Evolutionary conservation across 768 basidiomycete genomes (phyloP), one percentile per base, ranked within the genome.

Genomic region (Terana coerulea): DNA sequence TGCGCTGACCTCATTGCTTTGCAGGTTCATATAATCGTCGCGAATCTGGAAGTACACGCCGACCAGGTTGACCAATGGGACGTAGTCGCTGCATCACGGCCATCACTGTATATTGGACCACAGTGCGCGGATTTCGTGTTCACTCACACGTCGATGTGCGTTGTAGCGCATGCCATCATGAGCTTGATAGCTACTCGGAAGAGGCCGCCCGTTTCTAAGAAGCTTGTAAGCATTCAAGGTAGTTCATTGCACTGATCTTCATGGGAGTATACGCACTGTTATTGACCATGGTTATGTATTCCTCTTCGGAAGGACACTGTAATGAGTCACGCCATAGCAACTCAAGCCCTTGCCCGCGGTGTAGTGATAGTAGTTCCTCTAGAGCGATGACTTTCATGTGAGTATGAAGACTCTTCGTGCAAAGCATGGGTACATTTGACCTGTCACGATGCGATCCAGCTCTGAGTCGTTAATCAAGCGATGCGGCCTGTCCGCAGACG

Each of bases 11-110:
- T 94, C 83, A 15, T 79, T 78, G 42, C 89, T 91, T 61, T 95
- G 86, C 22, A 98, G 71, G 61, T 98, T 98, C 89, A 95, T 92
- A 40, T 94, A 88, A 66, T 98, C 95, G 60, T 98, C 95, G n/a
- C 94, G 73, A 59, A 98, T 95, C 65, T 98, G 95, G 67, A 93
- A 97, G 61, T 84, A 88, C n/a, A 97, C 81, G 2, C 95, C 92
- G 54, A 98, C 88, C 9, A 97, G 79, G 66, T 97, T 97, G 55
- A 95, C 90, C 1, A 98, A 77, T 0, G 94, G 92, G 1, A 95
- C 83, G 57, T 91, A 97, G 67, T 98, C 84, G 9, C 91, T 97
- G 53, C 8, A 14, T 11, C 42, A 2, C 24, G 19, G 7, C 35
- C 2, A 47, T 24, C 15, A 33, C 15, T 4, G 21, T 15, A 46